A percentile compares a stretch with the other conserved stretches of the same genome.
Evolutionary conservation across 164 flowering plant species (phyloP).

Genomic region (Euptelea pleiosperma): DNA sequence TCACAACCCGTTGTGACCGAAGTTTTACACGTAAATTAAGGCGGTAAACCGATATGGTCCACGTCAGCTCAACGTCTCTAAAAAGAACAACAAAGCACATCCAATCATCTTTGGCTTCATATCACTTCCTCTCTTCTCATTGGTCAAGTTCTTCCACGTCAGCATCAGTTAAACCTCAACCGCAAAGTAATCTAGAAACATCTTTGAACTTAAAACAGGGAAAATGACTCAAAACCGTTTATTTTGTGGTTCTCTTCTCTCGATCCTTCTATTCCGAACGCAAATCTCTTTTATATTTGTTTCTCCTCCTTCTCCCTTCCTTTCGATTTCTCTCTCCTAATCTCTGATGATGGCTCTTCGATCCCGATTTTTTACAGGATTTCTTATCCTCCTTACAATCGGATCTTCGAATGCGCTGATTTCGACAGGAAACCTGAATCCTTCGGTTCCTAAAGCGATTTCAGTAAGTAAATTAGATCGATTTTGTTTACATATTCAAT

Average conservation of each 20-base stretch:
- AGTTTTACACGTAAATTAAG: too few relatives aligned
- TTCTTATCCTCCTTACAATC: slow-evolving; percentile 24
- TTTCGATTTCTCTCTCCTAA: not conserved
- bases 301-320: not conserved
- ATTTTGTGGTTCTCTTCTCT: too few relatives aligned
- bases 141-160: slow-evolving; percentile 52
- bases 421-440: slow-evolving; percentile 29
- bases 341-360: slow-evolving; percentile 13
- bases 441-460: slow-evolving; percentile 57
- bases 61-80: not conserved
- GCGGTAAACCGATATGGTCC: too few relatives aligned
- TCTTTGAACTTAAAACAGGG: too few relatives aligned
- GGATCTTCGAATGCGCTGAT: slow-evolving; percentile 28
- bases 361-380: slow-evolving; percentile 1
- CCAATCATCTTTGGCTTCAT: slow-evolving; percentile 32
- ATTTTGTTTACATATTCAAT: not conserved
- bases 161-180: slow-evolving; percentile 23
- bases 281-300: too few relatives aligned
- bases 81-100: slow-evolving; percentile 10
- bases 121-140: slow-evolving; percentile 42
- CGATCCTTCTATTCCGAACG: too few relatives aligned
- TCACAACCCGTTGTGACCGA: too few relatives aligned
- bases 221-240: too few relatives aligned
- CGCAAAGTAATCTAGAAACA: slow-evolving; percentile 7
- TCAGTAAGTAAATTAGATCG: slow-evolving; percentile 41